Evolutionary conservation across 805 yeast genomes (phyloP).

Genomic region (Candida quercuum): DNA sequence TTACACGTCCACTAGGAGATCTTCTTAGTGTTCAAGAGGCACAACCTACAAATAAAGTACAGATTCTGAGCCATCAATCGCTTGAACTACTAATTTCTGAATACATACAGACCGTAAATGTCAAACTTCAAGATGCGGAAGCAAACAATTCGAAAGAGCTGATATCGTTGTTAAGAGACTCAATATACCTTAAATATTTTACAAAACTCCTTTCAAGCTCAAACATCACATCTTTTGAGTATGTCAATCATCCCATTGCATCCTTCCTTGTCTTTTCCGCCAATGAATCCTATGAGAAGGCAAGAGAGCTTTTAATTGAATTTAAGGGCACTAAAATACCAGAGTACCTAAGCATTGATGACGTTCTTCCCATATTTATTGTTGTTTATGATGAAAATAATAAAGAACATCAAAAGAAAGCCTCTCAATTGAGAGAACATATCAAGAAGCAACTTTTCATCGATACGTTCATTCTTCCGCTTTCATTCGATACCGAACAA

Average conservation of each 20-base stretch:
- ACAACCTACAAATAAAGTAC: slow-evolving; percentile 18
- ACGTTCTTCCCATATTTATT: slow-evolving; percentile 49
- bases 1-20: slow-evolving; percentile 35
- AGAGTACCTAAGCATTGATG: slow-evolving; percentile 60
- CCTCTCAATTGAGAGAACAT: slow-evolving; percentile 30
- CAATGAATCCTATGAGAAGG: slow-evolving; percentile 45
- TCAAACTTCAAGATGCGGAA: slow-evolving; percentile 9
- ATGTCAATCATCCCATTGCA: slow-evolving; percentile 80
- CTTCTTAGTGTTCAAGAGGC: slow-evolving; percentile 25
- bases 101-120: slow-evolving; percentile 26
- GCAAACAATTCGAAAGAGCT: slow-evolving; percentile 19
- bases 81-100: slow-evolving; percentile 30
- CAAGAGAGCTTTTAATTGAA: slow-evolving; percentile 50
- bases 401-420: slow-evolving; percentile 38
- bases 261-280: slow-evolving; percentile 65
- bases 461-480: slow-evolving; percentile 21
- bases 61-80: slow-evolving; percentile 30
- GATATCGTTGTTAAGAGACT: slow-evolving; percentile 30
- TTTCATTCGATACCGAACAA: slow-evolving; percentile 8
- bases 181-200: slow-evolving; percentile 53
- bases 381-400: slow-evolving; percentile 43
- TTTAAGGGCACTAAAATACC: slow-evolving; percentile 48
- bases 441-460: slow-evolving; percentile 32
- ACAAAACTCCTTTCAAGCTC: slow-evolving; percentile 54
- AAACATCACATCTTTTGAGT: slow-evolving; percentile 70